Conservation (phyloP, 2,329 filamentous ascomycete genomes). For the Xylariaceae sp. region DNA sequence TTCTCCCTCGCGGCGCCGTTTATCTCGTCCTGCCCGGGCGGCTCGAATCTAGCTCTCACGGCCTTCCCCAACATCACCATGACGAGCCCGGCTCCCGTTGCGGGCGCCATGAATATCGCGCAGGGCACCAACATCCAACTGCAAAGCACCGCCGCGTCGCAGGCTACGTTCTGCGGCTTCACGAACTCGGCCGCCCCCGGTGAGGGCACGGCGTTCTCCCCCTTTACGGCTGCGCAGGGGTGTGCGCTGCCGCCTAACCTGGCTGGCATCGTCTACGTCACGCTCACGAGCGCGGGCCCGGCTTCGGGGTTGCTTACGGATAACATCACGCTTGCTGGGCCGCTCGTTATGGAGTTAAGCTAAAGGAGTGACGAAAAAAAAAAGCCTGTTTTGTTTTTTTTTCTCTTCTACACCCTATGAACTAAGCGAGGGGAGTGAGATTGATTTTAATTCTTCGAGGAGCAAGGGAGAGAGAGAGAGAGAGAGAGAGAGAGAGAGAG, state of each 20-base stretch:
- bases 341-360: slow-evolving; percentile 54
- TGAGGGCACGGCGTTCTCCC: slow-evolving; percentile 57
- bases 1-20: slow-evolving; percentile 72
- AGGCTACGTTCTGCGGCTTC: slow-evolving; percentile 62
- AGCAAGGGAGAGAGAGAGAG: not conserved
- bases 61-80: slow-evolving; percentile 59
- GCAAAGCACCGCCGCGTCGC: slow-evolving; percentile 45
- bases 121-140: slow-evolving; percentile 44
- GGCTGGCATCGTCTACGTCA: slow-evolving; percentile 63
- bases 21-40: slow-evolving; percentile 65
- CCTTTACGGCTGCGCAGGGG: slow-evolving; percentile 49
- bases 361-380: slow-evolving; percentile 24
- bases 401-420: slow-evolving; percentile 1
- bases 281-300: slow-evolving; percentile 54
- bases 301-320: slow-evolving; percentile 52
- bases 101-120: slow-evolving; percentile 35
- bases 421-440: too few species aligned
- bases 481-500: not conserved
- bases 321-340: slow-evolving; percentile 62
- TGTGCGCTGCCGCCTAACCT: slow-evolving; percentile 62
- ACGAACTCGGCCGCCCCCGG: slow-evolving; percentile 57
- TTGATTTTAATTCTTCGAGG: not conserved
- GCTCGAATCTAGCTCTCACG: slow-evolving; percentile 59
- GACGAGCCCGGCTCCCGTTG: slow-evolving; percentile 40
- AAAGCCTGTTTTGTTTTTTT: not conserved